phyloP scores from a whole-genome alignment of 208 protist genomes.

The Strigomonas culicis region DNA sequence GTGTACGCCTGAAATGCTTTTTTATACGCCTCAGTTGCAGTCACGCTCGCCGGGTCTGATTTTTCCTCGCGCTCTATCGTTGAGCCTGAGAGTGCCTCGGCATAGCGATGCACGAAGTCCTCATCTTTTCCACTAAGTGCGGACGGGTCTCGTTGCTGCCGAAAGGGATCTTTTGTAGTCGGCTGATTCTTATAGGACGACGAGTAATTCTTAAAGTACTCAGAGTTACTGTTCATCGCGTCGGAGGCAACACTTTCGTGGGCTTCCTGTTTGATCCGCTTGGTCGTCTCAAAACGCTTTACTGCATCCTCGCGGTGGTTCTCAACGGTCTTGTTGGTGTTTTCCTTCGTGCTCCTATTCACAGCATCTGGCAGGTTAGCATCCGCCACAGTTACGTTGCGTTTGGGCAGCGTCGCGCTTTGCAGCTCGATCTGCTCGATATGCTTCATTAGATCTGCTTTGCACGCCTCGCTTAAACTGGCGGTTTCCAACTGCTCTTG shows the following conservation, averaged over 20 bases:
- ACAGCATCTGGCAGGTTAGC: constrained; percentile 44
- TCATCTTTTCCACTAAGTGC: constrained; percentile 58
- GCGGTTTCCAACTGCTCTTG: constrained; percentile 54
- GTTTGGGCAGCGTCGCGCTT: constrained; percentile 50
- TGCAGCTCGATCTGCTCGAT: constrained; percentile 59
- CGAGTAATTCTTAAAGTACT: constrained; percentile 63
- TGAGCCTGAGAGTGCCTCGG: constrained; percentile 38
- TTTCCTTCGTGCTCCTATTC: constrained; percentile 25
- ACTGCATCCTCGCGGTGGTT: neutral
- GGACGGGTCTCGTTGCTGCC: constrained; percentile 36
- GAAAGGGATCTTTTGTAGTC: constrained; percentile 41
- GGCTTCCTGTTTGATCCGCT: constrained; percentile 25
- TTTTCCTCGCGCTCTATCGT: constrained; percentile 33
- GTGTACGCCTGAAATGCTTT: constrained; percentile 66
- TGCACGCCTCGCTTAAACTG: constrained; percentile 59
- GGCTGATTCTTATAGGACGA: constrained; percentile 29
- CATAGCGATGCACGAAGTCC: constrained; percentile 84
- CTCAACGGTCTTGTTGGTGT: constrained; percentile 18
- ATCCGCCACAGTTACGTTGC: constrained; percentile 33
- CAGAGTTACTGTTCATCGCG: constrained; percentile 3
- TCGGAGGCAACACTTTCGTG: constrained; percentile 14
- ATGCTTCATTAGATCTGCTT: constrained; percentile 63
- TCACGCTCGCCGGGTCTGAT: constrained; percentile 24
- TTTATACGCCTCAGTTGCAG: constrained; percentile 67
- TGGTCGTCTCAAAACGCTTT: constrained; percentile 21